A percentile compares a stretch with the other conserved stretches of the same genome.
Evolutionary conservation across 2,329 filamentous ascomycete species (phyloP).

Genomic region (Exophiala mesophila): DNA sequence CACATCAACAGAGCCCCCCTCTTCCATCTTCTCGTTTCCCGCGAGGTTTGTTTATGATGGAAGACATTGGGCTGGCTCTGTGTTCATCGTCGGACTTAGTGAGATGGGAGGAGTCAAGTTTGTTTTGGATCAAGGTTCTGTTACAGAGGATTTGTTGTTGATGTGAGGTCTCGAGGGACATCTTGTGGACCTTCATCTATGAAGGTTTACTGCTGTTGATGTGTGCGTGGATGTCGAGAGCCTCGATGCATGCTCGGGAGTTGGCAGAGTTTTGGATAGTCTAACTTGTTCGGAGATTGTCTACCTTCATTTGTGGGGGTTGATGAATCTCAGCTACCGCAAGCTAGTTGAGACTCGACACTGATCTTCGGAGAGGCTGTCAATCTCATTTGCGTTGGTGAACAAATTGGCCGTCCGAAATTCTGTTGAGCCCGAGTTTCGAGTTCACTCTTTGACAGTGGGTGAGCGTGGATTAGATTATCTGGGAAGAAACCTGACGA

Average conservation of each 20-base stretch:
- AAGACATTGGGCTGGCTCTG: too few relatives aligned
- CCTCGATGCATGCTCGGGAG: constrained; percentile 13
- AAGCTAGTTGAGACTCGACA: constrained; percentile 12
- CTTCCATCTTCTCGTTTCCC: too few relatives aligned
- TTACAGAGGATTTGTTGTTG: constrained; percentile 18
- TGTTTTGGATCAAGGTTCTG: constrained; percentile 19
- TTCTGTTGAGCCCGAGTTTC: background rate
- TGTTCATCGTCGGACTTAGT: too few relatives aligned
- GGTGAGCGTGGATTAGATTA: too few relatives aligned
- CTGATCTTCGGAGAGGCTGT: constrained; percentile 22
- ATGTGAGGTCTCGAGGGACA: constrained; percentile 24
- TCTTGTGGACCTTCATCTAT: too few relatives aligned
- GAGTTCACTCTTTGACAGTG: background rate
- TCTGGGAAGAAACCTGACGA: too few relatives aligned
- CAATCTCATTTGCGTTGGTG: background rate
- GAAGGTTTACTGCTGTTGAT: constrained; percentile 14
- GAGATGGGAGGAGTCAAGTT: constrained; percentile 4
- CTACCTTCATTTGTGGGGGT: constrained; percentile 1
- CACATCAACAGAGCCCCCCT: too few relatives aligned
- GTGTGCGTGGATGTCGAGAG: constrained; percentile 23
- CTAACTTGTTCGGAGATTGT: too few relatives aligned
- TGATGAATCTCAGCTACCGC: constrained; percentile 8
- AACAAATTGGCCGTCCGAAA: too few relatives aligned
- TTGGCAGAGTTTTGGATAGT: too few relatives aligned
- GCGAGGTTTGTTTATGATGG: too few relatives aligned